These are phyloP conservation scores for Penicillium paxilli DNA, from an alignment of 495 filamentous ascomycete species.

Conservation along the genomic window DNA sequence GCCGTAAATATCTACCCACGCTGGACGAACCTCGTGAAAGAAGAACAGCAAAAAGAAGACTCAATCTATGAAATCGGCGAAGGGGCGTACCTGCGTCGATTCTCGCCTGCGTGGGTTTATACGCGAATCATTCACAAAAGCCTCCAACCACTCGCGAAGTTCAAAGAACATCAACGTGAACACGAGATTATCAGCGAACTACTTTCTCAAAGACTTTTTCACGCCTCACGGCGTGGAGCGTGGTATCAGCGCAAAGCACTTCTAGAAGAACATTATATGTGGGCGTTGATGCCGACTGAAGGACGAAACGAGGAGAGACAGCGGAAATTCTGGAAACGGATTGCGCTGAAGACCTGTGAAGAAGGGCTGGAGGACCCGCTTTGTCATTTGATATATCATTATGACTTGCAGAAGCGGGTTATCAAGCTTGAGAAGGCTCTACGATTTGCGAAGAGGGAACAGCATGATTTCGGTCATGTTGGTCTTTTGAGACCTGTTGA, in stretches of 20 bases:
- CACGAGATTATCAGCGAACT: constrained; percentile 74
- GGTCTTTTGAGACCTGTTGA: constrained; percentile 72
- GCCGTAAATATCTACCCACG: constrained; percentile 76
- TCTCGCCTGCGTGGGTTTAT: constrained; percentile 91
- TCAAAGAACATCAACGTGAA: constrained; percentile 79
- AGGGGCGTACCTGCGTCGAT: constrained; percentile 86
- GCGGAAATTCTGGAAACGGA: constrained; percentile 81
- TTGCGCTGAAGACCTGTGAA: constrained; percentile 83
- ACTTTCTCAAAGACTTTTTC: constrained; percentile 79
- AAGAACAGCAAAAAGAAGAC: constrained; percentile 82
- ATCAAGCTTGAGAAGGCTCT: constrained; percentile 84
- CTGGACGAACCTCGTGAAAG: constrained; percentile 70
- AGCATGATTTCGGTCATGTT: constrained; percentile 92
- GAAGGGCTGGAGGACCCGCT: constrained; percentile 80
- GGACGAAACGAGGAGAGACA: constrained; percentile 59
- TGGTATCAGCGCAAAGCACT: constrained; percentile 98
- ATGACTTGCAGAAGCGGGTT: constrained; percentile 91
- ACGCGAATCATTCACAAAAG: constrained; percentile 92
- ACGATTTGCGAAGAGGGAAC: constrained; percentile 78
- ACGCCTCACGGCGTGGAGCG: constrained; percentile 76
- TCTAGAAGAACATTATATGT: constrained; percentile 94
- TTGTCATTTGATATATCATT: constrained; percentile 89
- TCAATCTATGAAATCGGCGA: constrained; percentile 80
- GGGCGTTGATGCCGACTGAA: constrained; percentile 52
- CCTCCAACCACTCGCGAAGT: constrained; percentile 73